Evolutionary conservation across 2,329 filamentous ascomycete genomes (phyloP).

Genomic region (Cladosporium sp.): DNA sequence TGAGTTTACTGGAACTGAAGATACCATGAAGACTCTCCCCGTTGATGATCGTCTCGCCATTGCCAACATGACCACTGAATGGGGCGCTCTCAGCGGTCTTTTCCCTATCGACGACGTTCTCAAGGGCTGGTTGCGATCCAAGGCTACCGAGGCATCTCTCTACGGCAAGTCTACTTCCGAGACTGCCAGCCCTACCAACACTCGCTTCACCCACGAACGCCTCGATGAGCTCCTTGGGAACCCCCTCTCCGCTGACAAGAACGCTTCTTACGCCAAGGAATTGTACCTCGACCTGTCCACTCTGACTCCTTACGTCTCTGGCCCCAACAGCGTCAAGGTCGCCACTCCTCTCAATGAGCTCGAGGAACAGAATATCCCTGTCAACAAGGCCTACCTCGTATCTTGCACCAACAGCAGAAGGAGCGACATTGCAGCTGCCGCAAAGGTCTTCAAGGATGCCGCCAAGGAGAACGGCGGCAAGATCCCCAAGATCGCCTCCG

Average conservation of each 20-base stretch:
- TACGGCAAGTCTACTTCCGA: constrained; percentile 45
- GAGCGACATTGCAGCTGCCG: constrained; percentile 77
- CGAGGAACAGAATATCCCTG: constrained; percentile 65
- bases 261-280: constrained; percentile 76
- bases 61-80: constrained; percentile 78
- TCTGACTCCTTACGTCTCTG: constrained; percentile 77
- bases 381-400: constrained; percentile 83
- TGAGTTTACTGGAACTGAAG: constrained; percentile 77
- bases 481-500: constrained; percentile 65
- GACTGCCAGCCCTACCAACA: constrained; percentile 44
- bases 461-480: constrained; percentile 53
- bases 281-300: constrained; percentile 79
- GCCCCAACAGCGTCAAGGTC: constrained; percentile 88
- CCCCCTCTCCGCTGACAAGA: constrained; percentile 65
- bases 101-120: constrained; percentile 79
- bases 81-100: constrained; percentile 67
- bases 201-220: constrained; percentile 66
- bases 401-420: constrained; percentile 84
- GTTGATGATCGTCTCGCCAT: constrained; percentile 73
- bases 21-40: constrained; percentile 68
- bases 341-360: constrained; percentile 73
- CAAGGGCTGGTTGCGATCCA: constrained; percentile 68
- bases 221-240: constrained; percentile 70
- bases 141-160: constrained; percentile 69
- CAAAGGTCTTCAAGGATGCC: constrained; percentile 78